Evolutionary conservation across 495 filamentous ascomycete species (phyloP), one percentile per base, ranked within the genome.

Genomic region (Ascobolus immersus): DNA sequence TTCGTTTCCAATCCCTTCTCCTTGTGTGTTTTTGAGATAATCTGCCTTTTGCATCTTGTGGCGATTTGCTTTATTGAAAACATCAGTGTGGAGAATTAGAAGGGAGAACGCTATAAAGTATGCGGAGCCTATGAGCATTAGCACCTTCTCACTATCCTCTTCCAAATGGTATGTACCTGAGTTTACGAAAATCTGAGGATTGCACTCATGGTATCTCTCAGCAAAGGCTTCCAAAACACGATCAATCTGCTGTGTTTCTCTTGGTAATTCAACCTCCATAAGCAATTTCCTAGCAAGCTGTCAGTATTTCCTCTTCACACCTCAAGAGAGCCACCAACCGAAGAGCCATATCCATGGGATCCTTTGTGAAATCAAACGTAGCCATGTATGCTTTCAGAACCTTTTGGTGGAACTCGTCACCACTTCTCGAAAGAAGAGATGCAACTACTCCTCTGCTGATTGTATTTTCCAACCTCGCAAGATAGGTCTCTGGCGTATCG

Each of bases 31-130:
- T 52, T 89, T 94, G 34, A 92, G 64, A 51, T 99, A 99, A 39
- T 94, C 86, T 0, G 61, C 60, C 43, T 89, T 89, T 49, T 91
- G 81, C 86, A 99, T 99, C 53, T 94, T 99, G 45, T 82, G 68
- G 55, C 92, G 94, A 52, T 94, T 94, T 59, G 93, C 94, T 52
- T 84, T 91, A 60, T 99, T 99, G 67, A 93, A 93, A 8, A 89
- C 78, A 49, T 99, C 86, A 0, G 86, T 93, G 44, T 99, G 86
- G 12, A 99, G 59, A 40, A 99, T 92, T 25, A 99, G 58, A 26
- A 94, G 71, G 2, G 89, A 94, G 45, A 94, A 99, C 11, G 86
- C 78, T 42, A 94, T 81, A 47, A 93, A 90, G 52, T 94, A 92
- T 25, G 86, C 81, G 55, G 93, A 77, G 42, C 94, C 86, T 64